Conservation (phyloP, 1,139 yeast species). For the Saccharomyces hybrid region DNA sequence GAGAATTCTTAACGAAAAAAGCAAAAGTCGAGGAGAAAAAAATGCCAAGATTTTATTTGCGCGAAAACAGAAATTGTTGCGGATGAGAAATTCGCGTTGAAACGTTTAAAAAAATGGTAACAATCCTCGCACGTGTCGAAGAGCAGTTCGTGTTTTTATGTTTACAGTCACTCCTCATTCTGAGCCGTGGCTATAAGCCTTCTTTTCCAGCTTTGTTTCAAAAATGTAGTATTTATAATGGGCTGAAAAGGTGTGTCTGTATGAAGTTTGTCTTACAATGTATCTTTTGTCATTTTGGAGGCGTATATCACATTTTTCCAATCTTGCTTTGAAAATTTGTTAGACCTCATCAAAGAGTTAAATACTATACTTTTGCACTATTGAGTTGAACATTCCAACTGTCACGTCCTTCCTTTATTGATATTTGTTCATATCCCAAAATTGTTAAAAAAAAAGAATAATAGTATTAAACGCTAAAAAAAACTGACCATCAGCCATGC, state of each 20-base stretch:
- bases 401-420: neutral
- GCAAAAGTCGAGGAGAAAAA: too few relatives aligned
- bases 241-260: neutral
- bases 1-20: too few relatives aligned
- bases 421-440: too few relatives aligned
- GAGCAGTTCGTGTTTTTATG: neutral
- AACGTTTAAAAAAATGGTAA: neutral
- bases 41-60: too few relatives aligned
- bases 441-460: too few relatives aligned
- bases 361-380: neutral
- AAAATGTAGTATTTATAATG: neutral
- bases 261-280: neutral
- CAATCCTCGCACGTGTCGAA: neutral
- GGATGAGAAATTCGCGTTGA: too few relatives aligned
- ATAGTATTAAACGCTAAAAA: too few relatives aligned
- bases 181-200: neutral
- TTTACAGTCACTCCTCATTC: neutral
- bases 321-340: too few relatives aligned
- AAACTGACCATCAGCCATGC: conserved; percentile 16
- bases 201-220: neutral
- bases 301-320: neutral
- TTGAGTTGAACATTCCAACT: neutral
- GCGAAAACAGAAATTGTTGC: too few relatives aligned
- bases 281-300: neutral
- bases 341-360: neutral